Evolutionary conservation across 78 protist genomes (phyloP), one percentile per base, ranked within the genome.

Genomic region (Acrasis kona): DNA sequence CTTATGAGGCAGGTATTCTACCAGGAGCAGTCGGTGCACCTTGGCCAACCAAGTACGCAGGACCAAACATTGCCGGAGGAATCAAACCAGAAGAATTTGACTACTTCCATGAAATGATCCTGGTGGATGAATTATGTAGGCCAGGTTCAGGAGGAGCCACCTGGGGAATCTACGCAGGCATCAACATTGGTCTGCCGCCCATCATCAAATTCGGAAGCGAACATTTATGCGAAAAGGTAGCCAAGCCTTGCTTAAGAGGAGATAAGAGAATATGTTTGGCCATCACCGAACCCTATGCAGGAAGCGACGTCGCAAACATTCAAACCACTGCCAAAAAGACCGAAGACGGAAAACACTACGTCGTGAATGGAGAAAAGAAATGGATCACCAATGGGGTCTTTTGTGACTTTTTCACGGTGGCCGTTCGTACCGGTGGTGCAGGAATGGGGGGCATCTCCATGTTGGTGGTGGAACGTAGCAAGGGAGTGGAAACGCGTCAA

Each of bases 301-400:
- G 96, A 36, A 85, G 91, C 5, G 97, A 94, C 65, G 94, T 92
- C 50, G 93, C 84, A 27, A 78, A 89, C 34, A 88, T 95, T 92
- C 41, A 74, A 79, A 82, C 90, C 7, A 34, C 29, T 7, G 98
- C 98, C 1, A 87, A 40, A 28, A 64, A 67, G 61, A 77, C 71
- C 12, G 35, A 74, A 12, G 19, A 66, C 39, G 93, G 89, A 50
- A 86, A 75, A 65, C 80, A 85, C 50, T 87, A 78, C 80, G 41
- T 84, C 4, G 73, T 87, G 19, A 82, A 70, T 65, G 94, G 93
- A 39, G 84, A 29, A 66, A 92, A 92, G 87, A 89, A 85, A 90
- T 92, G 93, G 93, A 89, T 89, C 72, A 92, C 96, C 41, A 92
- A 88, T 74, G 96, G 92, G 1, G 90, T 85, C 61, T 89, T 73